A percentile compares a stretch with the other conserved stretches of the same genome.
Conservation (phyloP, 768 basidiomycete species). For the Phlegmacium glaucopus region DNA sequence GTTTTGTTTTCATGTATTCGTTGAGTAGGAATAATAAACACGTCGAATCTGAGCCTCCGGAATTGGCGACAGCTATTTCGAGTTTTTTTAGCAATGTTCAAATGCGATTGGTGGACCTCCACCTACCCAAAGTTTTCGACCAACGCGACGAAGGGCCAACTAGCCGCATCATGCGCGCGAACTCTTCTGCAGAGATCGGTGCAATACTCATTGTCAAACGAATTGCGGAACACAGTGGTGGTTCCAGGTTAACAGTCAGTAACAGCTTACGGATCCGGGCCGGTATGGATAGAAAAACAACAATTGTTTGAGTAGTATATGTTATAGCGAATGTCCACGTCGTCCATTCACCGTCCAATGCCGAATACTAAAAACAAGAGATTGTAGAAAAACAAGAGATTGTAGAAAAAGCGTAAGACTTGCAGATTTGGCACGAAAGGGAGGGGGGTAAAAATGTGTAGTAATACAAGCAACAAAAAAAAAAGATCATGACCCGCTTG, state of each 20-base stretch:
- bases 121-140: slow-evolving; percentile 43
- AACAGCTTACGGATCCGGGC: not conserved
- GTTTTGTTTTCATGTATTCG: slow-evolving; percentile 32
- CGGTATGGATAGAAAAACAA: not conserved
- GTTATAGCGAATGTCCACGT: slow-evolving; percentile 1
- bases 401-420: too few species aligned
- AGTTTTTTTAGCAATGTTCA: not conserved
- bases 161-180: slow-evolving; percentile 40
- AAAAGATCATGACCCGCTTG: slow-evolving; percentile 7
- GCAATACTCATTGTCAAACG: slow-evolving; percentile 10
- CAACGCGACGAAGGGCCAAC: slow-evolving; percentile 51
- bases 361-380: slow-evolving; percentile 3
- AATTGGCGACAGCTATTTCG: slow-evolving; percentile 64
- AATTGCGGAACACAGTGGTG: too few species aligned
- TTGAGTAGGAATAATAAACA: slow-evolving; percentile 71
- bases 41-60: slow-evolving; percentile 81
- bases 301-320: not conserved
- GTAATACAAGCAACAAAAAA: slow-evolving; percentile 11
- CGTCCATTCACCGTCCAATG: slow-evolving; percentile 52
- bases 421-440: not conserved
- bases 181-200: slow-evolving; percentile 49
- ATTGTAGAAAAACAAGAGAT: slow-evolving; percentile 3
- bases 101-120: not conserved
- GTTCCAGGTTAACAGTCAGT: too few species aligned
- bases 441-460: slow-evolving; percentile 10